Conservation (phyloP, 495 filamentous ascomycete genomes). For the Aspergillus nidulans region DNA sequence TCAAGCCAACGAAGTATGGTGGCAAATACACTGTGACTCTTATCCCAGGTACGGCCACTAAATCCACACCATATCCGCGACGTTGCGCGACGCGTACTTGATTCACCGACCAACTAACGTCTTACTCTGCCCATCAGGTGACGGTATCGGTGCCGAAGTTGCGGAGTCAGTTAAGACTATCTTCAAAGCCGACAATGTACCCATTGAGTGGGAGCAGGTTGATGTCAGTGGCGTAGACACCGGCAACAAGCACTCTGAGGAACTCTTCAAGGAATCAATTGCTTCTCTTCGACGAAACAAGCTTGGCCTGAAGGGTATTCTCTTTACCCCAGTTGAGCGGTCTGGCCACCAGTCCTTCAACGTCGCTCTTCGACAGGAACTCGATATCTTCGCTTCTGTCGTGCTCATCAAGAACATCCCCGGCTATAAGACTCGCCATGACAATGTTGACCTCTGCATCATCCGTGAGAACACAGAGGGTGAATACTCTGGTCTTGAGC, state of each 20-base stretch:
- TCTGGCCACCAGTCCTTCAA: constrained; percentile 99
- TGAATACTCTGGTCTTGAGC: constrained; percentile 97
- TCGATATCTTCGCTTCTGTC: constrained; percentile 98
- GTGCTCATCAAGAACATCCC: constrained; percentile 99
- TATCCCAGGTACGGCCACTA: constrained; percentile 65
- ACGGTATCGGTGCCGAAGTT: constrained; percentile 97
- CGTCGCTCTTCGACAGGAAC: constrained; percentile 95
- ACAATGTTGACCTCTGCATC: constrained; percentile 95
- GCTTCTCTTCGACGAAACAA: constrained; percentile 96
- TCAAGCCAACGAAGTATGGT: constrained; percentile 98
- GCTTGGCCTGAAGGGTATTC: constrained; percentile 92
- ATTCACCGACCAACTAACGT: neutral
- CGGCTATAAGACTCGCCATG: constrained; percentile 93
- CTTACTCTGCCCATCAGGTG: constrained; percentile 48
- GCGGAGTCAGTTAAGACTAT: constrained; percentile 97
- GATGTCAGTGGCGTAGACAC: constrained; percentile 90
- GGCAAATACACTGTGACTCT: constrained; percentile 99
- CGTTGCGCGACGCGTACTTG: neutral
- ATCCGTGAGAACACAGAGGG: constrained; percentile 99
- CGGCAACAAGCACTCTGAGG: constrained; percentile 83
- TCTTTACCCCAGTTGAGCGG: constrained; percentile 93
- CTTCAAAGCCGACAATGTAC: constrained; percentile 99
- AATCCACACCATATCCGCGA: neutral
- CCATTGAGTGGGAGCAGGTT: constrained; percentile 97
- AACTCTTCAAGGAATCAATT: constrained; percentile 90